A percentile compares a stretch with the other conserved stretches of the same genome.
These are phyloP conservation scores for Phytopythium cucurbitacearum DNA, from an alignment of 352 stramenopile genomes.

Conservation along the genomic window DNA sequence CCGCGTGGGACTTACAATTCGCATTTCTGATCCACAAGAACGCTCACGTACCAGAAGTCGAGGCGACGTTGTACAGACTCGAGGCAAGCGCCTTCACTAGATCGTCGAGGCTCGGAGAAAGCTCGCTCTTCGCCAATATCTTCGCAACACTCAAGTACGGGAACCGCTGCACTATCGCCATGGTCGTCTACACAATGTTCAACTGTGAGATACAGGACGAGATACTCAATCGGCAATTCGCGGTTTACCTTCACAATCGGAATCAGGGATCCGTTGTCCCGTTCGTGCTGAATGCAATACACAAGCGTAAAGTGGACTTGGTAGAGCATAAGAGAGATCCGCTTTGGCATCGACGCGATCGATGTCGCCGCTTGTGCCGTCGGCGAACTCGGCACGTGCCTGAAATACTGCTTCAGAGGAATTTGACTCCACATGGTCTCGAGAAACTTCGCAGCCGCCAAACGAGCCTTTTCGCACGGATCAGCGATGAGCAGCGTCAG, in stretches of 20 bases:
- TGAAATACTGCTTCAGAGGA: slow-evolving; percentile 78
- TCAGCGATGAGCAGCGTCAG: slow-evolving; percentile 76
- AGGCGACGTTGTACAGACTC: slow-evolving; percentile 58
- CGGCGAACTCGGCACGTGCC: slow-evolving; percentile 27
- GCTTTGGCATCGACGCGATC: slow-evolving; percentile 83
- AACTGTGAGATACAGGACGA: no score
- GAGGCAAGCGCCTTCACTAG: slow-evolving; percentile 66
- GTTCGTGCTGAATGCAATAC: slow-evolving; percentile 80
- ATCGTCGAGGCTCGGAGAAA: slow-evolving; percentile 51
- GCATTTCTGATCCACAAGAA: neutral
- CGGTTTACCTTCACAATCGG: slow-evolving; percentile 66
- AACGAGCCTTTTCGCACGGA: slow-evolving; percentile 66
- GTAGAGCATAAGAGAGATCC: slow-evolving; percentile 80
- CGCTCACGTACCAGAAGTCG: slow-evolving; percentile 41
- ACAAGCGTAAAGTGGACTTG: slow-evolving; percentile 80
- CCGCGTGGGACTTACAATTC: neutral
- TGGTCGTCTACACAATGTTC: slow-evolving; percentile 30
- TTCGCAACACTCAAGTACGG: slow-evolving; percentile 61
- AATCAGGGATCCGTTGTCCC: slow-evolving; percentile 43
- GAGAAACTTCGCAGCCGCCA: slow-evolving; percentile 73
- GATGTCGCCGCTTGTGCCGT: slow-evolving; percentile 50
- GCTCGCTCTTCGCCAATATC: slow-evolving; percentile 41
- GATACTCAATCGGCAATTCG: neutral
- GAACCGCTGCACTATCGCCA: slow-evolving; percentile 73
- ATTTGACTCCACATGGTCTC: slow-evolving; percentile 83